A percentile compares a stretch with the other conserved stretches of the same genome.
Conservation (phyloP, 352 stramenopile genomes). For the Phytopythium ostracodes region DNA sequence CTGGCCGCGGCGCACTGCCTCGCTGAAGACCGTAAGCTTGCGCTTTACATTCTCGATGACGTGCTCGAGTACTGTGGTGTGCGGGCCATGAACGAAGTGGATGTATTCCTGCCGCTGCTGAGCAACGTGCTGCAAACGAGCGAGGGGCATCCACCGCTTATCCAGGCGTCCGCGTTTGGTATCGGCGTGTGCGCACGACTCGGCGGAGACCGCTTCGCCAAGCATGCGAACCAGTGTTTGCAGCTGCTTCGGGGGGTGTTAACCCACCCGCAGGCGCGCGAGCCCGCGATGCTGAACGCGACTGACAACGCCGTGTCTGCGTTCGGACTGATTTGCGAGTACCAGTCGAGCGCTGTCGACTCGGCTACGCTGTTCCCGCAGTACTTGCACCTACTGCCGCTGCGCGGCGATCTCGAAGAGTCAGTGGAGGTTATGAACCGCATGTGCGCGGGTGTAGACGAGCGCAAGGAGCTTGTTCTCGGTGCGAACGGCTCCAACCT, state of each 20-base stretch:
- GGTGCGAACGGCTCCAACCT: conserved; percentile 45
- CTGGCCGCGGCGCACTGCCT: conserved; percentile 64
- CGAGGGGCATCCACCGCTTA: conserved; percentile 46
- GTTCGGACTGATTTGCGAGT: conserved; percentile 69
- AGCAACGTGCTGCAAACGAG: conserved; percentile 59
- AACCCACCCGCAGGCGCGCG: conserved; percentile 40
- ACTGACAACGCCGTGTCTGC: conserved; percentile 79
- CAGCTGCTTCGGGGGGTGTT: conserved; percentile 63
- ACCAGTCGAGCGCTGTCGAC: conserved; percentile 45
- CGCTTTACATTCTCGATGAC: conserved; percentile 84
- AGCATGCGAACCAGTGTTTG: conserved; percentile 42
- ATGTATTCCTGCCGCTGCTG: conserved; percentile 66
- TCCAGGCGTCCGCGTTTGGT: conserved; percentile 75
- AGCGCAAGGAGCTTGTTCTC: conserved; percentile 59
- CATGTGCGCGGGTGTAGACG: conserved; percentile 58
- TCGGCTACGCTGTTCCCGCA: conserved; percentile 53
- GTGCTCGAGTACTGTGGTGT: conserved; percentile 74
- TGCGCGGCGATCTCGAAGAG: conserved; percentile 76
- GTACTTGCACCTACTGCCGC: conserved; percentile 65
- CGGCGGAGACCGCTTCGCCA: conserved; percentile 45
- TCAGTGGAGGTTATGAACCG: conserved; percentile 58
- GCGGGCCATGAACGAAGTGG: conserved; percentile 40
- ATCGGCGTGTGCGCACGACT: conserved; percentile 63
- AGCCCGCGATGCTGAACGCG: conserved; percentile 54
- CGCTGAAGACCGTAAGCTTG: conserved; percentile 74